These are phyloP conservation scores for Phytophthora litchii DNA, from an alignment of 352 stramenopile genomes.

Conservation along the genomic window DNA sequence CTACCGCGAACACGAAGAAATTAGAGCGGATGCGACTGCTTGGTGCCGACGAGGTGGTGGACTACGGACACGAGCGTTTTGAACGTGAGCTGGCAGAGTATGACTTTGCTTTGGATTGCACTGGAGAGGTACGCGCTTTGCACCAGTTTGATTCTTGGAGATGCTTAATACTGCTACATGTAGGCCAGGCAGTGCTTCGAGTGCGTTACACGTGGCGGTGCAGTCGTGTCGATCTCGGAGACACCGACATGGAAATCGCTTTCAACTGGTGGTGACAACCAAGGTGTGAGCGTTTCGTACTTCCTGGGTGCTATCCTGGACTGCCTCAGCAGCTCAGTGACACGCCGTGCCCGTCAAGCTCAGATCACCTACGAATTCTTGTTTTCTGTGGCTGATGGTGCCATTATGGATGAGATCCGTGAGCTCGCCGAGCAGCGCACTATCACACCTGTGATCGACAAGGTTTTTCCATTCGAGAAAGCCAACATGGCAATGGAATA, in stretches of 20 bases:
- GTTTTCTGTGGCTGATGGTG: constrained; percentile 49
- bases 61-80: constrained; percentile 72
- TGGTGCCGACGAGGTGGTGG: constrained; percentile 71
- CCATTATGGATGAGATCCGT: constrained; percentile 57
- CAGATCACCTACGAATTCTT: constrained; percentile 66
- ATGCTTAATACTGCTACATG: neutral
- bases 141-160: neutral
- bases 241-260: constrained; percentile 55
- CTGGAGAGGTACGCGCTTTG: constrained; percentile 54
- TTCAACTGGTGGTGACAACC: constrained; percentile 21
- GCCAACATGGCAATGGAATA: constrained; percentile 67
- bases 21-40: constrained; percentile 67
- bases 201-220: constrained; percentile 56
- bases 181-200: constrained; percentile 69
- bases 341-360: constrained; percentile 49
- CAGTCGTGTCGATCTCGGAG: constrained; percentile 67
- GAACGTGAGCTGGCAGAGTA: constrained; percentile 73
- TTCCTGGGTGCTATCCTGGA: constrained; percentile 57
- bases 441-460: constrained; percentile 67
- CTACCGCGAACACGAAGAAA: constrained; percentile 72
- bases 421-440: constrained; percentile 45
- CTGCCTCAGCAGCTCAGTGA: constrained; percentile 67
- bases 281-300: constrained; percentile 50
- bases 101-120: constrained; percentile 82
- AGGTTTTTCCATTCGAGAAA: constrained; percentile 74